Percentiles rank a stretch among this genome's conserved stretches.
Conservation (phyloP, 768 basidiomycete species). For the Boletus coccyginus region DNA sequence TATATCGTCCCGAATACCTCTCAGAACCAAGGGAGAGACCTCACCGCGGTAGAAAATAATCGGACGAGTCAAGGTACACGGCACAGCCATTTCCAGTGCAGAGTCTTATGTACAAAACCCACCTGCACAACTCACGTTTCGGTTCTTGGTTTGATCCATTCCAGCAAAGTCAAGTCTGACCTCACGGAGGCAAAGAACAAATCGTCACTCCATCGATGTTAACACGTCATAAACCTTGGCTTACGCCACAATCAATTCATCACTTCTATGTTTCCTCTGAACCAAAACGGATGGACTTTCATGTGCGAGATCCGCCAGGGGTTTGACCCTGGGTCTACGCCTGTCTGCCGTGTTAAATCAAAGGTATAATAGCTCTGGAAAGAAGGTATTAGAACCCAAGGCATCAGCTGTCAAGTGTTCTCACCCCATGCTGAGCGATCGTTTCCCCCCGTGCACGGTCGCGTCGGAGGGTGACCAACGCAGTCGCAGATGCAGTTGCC, state of each 20-base stretch:
- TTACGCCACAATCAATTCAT: constrained; percentile 12
- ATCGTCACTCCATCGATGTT: neutral
- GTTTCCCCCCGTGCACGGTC: constrained; percentile 25
- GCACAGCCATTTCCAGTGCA: too few relatives aligned
- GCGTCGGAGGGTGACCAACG: constrained; percentile 21
- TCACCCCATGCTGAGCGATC: constrained; percentile 22
- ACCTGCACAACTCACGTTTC: neutral
- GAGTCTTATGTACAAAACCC: neutral
- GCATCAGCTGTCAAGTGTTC: neutral
- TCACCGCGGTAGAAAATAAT: too few relatives aligned
- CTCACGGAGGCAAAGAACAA: neutral
- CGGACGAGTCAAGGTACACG: too few relatives aligned
- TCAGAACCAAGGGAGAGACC: too few relatives aligned
- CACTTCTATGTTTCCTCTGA: constrained; percentile 26
- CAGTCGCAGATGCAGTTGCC: constrained; percentile 25
- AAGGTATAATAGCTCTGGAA: constrained; percentile 25
- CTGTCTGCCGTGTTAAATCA: constrained; percentile 18
- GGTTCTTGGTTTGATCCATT: neutral
- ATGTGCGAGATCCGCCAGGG: constrained; percentile 27
- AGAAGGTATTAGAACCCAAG: neutral
- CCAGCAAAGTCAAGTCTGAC: neutral
- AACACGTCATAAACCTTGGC: neutral
- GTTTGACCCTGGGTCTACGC: constrained; percentile 12
- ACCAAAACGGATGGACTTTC: constrained; percentile 29
- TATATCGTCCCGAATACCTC: too few relatives aligned